phyloP scores from a whole-genome alignment of 2,329 filamentous ascomycete genomes.

The Hyphodiscus sp. region DNA sequence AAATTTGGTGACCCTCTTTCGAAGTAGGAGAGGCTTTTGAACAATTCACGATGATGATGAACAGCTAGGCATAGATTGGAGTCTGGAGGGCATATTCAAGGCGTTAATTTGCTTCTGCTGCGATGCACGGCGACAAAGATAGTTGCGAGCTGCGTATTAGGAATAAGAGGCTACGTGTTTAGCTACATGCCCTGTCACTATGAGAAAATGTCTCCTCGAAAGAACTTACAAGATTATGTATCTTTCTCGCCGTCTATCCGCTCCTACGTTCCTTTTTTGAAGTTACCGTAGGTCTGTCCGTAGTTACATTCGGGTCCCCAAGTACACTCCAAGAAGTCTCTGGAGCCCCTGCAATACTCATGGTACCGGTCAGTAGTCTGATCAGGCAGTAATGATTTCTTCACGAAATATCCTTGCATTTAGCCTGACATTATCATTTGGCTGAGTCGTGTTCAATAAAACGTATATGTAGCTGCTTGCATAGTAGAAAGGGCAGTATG shows the following conservation, averaged over 20 bases:
- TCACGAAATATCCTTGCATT: no score
- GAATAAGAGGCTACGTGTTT: neutral
- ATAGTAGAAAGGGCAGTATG: no score
- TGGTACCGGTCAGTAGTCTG: no score
- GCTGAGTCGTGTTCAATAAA: no score
- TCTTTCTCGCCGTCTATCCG: neutral
- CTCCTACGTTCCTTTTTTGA: neutral
- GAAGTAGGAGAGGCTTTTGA: neutral
- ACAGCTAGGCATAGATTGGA: neutral
- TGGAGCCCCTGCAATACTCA: no score
- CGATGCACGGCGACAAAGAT: neutral
- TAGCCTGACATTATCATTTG: no score
- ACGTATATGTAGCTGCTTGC: no score
- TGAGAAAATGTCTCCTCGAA: neutral
- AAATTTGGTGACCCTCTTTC: conserved; percentile 39
- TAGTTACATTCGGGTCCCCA: neutral
- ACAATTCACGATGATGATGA: neutral
- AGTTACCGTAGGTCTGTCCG: neutral
- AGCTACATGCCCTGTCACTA: no score
- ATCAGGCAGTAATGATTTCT: no score
- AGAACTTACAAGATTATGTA: neutral
- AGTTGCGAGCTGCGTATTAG: neutral
- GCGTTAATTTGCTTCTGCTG: neutral
- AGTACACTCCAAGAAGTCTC: neutral
- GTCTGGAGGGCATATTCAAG: conserved; percentile 1